Percentiles rank a stretch among this genome's conserved stretches.
Conservation (phyloP, 2,329 filamentous ascomycete species). For the Huntiella abstrusa region DNA sequence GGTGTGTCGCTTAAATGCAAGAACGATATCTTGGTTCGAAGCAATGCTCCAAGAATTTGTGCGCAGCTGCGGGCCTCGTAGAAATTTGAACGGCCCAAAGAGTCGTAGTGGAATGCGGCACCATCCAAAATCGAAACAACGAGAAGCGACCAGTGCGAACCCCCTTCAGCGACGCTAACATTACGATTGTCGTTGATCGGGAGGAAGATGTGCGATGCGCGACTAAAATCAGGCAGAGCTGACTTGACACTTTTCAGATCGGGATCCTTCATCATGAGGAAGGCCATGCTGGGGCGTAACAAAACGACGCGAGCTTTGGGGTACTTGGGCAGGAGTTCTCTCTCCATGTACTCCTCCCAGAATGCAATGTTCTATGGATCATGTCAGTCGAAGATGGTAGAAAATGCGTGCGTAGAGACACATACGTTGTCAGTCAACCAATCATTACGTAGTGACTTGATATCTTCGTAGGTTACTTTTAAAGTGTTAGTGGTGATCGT, state of each 20-base stretch:
- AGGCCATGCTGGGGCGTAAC: constrained; percentile 80
- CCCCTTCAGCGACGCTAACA: constrained; percentile 62
- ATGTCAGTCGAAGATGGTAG: constrained; percentile 6
- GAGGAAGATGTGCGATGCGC: constrained; percentile 81
- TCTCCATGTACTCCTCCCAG: constrained; percentile 95
- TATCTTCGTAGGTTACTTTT: constrained; percentile 40
- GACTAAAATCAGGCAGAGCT: constrained; percentile 62
- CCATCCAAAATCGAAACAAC: constrained; percentile 77
- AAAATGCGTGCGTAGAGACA: constrained; percentile 11
- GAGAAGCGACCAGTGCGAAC: constrained; percentile 85
- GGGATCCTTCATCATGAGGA: constrained; percentile 64
- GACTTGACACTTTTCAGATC: constrained; percentile 36
- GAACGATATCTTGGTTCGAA: constrained; percentile 51
- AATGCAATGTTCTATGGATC: constrained; percentile 69
- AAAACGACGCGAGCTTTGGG: constrained; percentile 75
- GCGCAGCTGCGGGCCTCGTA: constrained; percentile 52
- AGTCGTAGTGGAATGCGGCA: constrained; percentile 94
- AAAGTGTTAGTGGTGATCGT: not conserved
- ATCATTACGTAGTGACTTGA: constrained; percentile 73
- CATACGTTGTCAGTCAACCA: constrained; percentile 92
- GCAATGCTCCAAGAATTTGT: constrained; percentile 47
- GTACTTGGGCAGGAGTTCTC: constrained; percentile 63
- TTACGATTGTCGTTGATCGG: constrained; percentile 82
- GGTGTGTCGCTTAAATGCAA: constrained; percentile 70
- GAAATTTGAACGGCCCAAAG: constrained; percentile 56